Conservation (phyloP, 2,329 filamentous ascomycete species). For the Epichloe amarillans region DNA sequence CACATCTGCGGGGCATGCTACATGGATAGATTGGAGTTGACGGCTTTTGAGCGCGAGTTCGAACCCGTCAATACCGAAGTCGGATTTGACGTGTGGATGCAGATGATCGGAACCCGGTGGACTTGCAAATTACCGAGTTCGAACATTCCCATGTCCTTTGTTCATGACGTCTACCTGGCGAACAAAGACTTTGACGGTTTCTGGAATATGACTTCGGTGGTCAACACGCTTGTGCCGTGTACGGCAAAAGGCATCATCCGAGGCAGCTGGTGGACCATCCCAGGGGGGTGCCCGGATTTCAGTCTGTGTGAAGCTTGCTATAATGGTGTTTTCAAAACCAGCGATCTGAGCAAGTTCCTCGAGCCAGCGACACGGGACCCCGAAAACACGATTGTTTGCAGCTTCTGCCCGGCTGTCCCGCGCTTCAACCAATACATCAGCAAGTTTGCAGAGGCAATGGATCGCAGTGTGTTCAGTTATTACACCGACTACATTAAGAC, state of each 20-base stretch:
- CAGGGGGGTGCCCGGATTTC: conserved; percentile 12
- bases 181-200: conserved; percentile 16
- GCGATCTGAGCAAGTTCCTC: conserved; percentile 16
- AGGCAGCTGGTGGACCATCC: conserved; percentile 22
- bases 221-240: conserved; percentile 15
- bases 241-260: conserved; percentile 15
- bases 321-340: conserved; percentile 15
- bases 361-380: conserved; percentile 10
- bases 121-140: conserved; percentile 14
- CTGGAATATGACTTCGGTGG: conserved; percentile 11
- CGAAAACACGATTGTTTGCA: conserved; percentile 15
- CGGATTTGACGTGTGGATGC: conserved; percentile 13
- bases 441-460: conserved; percentile 17
- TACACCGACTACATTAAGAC: conserved; percentile 16
- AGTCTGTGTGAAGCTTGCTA: conserved; percentile 23
- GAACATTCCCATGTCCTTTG: conserved; percentile 12
- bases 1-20: conserved; percentile 22
- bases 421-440: conserved; percentile 15
- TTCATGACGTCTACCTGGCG: conserved; percentile 14
- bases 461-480: conserved; percentile 19
- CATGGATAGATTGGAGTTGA: conserved; percentile 19
- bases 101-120: conserved; percentile 11
- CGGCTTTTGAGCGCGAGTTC: conserved; percentile 17
- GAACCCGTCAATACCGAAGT: conserved; percentile 7
- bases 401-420: conserved; percentile 14